phyloP scores from a whole-genome alignment of 2,329 filamentous ascomycete genomes.

The Periconia sp. region DNA sequence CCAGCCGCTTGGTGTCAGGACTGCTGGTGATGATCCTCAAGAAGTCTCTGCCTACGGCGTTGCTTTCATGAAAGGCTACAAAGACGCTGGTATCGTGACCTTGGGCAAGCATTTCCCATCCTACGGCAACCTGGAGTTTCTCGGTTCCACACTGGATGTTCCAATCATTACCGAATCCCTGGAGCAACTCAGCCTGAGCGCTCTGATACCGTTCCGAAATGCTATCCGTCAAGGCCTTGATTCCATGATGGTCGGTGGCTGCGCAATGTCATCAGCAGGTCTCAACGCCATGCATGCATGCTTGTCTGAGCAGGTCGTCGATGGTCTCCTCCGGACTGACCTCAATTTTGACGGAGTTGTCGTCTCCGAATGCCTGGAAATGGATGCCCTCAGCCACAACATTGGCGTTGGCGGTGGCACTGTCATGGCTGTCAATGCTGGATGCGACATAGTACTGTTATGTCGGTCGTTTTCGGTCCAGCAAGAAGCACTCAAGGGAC shows the following conservation, averaged over 20 bases:
- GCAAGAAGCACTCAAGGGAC: conserved; percentile 86
- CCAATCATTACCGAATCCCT: conserved; percentile 95
- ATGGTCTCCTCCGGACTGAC: conserved; percentile 85
- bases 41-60: conserved; percentile 93
- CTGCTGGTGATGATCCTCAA: conserved; percentile 90
- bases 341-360: conserved; percentile 90
- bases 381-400: conserved; percentile 94
- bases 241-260: conserved; percentile 94
- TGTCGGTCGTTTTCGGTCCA: conserved; percentile 89
- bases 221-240: conserved; percentile 87
- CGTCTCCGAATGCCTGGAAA: conserved; percentile 93
- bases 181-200: conserved; percentile 90
- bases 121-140: conserved; percentile 92
- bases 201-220: conserved; percentile 88
- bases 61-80: conserved; percentile 89
- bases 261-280: conserved; percentile 87
- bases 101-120: conserved; percentile 97
- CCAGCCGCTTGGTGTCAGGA: conserved; percentile 87
- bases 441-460: conserved; percentile 88
- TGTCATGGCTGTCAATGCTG: conserved; percentile 96
- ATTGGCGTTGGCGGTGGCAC: conserved; percentile 97
- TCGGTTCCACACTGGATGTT: conserved; percentile 88
- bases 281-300: conserved; percentile 97
- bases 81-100: conserved; percentile 85
- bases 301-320: conserved; percentile 89